Base-by-base conservation (phyloP, 257 asterid species). In the Misopates orontium region DNA sequence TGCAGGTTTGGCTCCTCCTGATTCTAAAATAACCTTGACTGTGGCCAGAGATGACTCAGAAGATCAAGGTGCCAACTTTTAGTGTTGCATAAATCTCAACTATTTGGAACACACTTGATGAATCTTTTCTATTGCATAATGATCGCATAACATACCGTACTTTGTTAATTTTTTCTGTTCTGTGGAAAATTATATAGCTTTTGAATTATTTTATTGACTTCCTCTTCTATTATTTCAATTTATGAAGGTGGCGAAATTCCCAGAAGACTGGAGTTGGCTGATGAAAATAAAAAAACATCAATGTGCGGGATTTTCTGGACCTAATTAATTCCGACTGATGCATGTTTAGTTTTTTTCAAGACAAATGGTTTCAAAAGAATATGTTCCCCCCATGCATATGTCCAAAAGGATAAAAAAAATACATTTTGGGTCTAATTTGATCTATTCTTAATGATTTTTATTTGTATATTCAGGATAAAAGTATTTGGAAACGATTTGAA, bases 1-100 rank as follows among this genome's bases (percentile, higher is more conserved):
- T 81, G 14, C 84, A 93, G 99, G 97, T 62, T 84, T 89, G 57
- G 57, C 78, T 67, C 84, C 85, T 20, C 71, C 79, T 74, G 89
- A 71, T 73, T 76, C 91, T 50, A 75, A 75, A 68, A 79, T 65
- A 67, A 78, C 84, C 71, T 70, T 66, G 81, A 68, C 78, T 54
- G 63, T 82, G n/a, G 75, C 52, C 19, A 87, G 67, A 14, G 73
- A 72, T 73, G 81, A 70, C 64, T 68, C 70, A 13, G 90, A 77
- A 68, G 83, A 77, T 66, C 82, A 81, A 79, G 95, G 94, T 92
- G 62, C 73, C 59, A 52, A 44, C 39, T 63, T 23, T 53, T 69
- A 66, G 56, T 49, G 11, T 23, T 67, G 36, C 71, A 15, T 21
- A 36, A 31, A 58, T 21, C 36, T 54, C 41, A 53, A 68, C 60